phyloP scores from a whole-genome alignment of 176 grass and related monocot genomes.

The Microstegium vimineum region DNA sequence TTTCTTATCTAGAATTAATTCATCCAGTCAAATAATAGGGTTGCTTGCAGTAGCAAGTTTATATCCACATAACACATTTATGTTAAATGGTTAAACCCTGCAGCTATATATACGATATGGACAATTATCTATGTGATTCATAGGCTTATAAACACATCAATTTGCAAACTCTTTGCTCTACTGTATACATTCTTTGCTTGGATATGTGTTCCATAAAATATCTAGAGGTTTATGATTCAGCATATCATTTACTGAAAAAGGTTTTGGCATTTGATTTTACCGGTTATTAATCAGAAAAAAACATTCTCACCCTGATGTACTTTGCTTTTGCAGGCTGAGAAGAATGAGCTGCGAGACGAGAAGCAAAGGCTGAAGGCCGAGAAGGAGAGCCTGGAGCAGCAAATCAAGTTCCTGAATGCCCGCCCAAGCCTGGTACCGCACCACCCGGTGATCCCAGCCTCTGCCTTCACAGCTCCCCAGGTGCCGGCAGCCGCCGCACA shows the following conservation, averaged over 20 bases:
- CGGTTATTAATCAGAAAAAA: not conserved
- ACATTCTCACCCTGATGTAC: not conserved
- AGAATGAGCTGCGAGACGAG: conserved; percentile 90
- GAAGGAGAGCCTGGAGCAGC: conserved; percentile 87
- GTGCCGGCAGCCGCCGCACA: conserved; percentile 47
- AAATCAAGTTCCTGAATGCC: conserved; percentile 73
- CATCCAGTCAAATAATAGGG: not conserved
- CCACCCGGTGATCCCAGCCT: conserved; percentile 61
- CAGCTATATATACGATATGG: not conserved
- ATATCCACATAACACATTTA: not conserved
- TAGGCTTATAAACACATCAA: not conserved
- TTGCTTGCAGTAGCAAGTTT: conserved; percentile 1
- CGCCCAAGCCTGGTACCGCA: conserved; percentile 44
- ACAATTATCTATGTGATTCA: not conserved
- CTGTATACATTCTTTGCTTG: not conserved
- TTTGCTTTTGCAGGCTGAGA: conserved; percentile 66
- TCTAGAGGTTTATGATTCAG: not conserved
- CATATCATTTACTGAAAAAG: not conserved
- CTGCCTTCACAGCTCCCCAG: conserved; percentile 50
- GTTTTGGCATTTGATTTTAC: not conserved
- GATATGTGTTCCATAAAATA: not conserved
- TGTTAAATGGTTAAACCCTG: not conserved
- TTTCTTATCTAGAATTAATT: not conserved
- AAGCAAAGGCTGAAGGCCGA: conserved; percentile 90
- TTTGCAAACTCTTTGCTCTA: not conserved